Evolutionary conservation across 2,329 filamentous ascomycete genomes (phyloP).

Genomic region (Teratosphaeria destructans): DNA sequence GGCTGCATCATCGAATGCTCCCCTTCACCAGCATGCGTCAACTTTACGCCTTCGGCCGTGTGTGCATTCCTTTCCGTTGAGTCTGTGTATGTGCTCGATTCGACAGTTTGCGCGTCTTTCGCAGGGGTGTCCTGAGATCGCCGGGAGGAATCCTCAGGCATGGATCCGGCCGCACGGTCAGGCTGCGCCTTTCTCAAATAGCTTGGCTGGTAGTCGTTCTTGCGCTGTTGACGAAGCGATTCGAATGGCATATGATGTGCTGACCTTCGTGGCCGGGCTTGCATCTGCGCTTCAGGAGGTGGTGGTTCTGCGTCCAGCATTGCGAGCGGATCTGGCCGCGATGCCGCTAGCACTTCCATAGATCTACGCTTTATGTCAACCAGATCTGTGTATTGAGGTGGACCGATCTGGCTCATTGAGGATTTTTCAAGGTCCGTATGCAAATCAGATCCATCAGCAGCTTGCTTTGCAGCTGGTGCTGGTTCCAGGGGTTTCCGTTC

Average conservation of each 20-base stretch:
- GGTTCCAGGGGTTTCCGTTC: neutral
- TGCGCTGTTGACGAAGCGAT: neutral
- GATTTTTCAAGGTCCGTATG: neutral
- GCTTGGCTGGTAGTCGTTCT: neutral
- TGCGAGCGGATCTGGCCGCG: neutral
- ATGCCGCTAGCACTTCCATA: slow-evolving; percentile 8
- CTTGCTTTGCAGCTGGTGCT: neutral
- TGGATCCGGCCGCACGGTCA: neutral
- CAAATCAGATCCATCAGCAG: neutral
- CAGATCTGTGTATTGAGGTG: slow-evolving; percentile 16
- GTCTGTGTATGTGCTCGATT: slow-evolving; percentile 1
- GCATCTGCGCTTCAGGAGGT: neutral
- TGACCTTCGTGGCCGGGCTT: neutral
- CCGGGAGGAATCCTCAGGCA: neutral
- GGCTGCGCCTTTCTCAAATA: neutral
- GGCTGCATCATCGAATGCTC: neutral
- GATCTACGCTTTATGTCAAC: slow-evolving; percentile 12
- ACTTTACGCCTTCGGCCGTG: neutral
- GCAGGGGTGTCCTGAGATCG: neutral
- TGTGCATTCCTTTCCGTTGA: neutral
- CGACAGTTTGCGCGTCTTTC: neutral
- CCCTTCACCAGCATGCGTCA: neutral
- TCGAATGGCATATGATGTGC: neutral
- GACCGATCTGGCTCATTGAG: neutral
- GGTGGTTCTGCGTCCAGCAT: neutral